Evolutionary conservation across 2,329 filamentous ascomycete species (phyloP), one percentile per base, ranked within the genome.

Genomic region (Pseudopyricularia javanii): DNA sequence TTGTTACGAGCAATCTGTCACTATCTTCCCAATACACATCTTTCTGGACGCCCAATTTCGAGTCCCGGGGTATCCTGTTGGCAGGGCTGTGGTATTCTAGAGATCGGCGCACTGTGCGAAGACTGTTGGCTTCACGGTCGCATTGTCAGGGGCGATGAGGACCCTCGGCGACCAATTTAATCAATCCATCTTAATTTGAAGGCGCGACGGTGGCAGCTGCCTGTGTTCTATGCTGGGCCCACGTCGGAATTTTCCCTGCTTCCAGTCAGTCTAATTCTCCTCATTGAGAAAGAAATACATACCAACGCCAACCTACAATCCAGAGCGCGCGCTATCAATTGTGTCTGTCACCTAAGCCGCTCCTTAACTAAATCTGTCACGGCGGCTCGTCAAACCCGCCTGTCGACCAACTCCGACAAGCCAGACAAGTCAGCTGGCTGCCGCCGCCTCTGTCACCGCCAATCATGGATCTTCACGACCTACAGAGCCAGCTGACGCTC

Each of bases 391-490:
- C n/a, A n/a, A n/a, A n/a, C n/a, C n/a, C n/a, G n/a, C 28, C 28
- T 4, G 5, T 30, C 28, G 28, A 4, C 28, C 4, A 26, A 26
- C 6, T 20, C 22, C 40, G 6, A 24, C 24, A 20, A 20, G 11
- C 20, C 40, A 24, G 15, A 26, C 17, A 26, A 45, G 24, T 17
- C 40, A 12, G 22, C 22, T 14, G 9, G 14, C 40, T 11, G 33
- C 11, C 20, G 40, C 40, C 11, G 15, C 15, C 12, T 28, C 24
- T 34, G 24, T 34, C 17, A 11, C 24, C 28, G 35, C 24, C 9
- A 35, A 54, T 55, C 40, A 86, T 86, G 82, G 82, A 86, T 62
- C 69, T 84, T 53, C 76, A 82, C 62, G 76, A 81, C 62, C 71
- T 79, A 33, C 79, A 83, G 62, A 68, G 67, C 53, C 71, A 79